phyloP scores from a whole-genome alignment of 2,329 filamentous ascomycete species.

The Elsinoe ampelina region DNA sequence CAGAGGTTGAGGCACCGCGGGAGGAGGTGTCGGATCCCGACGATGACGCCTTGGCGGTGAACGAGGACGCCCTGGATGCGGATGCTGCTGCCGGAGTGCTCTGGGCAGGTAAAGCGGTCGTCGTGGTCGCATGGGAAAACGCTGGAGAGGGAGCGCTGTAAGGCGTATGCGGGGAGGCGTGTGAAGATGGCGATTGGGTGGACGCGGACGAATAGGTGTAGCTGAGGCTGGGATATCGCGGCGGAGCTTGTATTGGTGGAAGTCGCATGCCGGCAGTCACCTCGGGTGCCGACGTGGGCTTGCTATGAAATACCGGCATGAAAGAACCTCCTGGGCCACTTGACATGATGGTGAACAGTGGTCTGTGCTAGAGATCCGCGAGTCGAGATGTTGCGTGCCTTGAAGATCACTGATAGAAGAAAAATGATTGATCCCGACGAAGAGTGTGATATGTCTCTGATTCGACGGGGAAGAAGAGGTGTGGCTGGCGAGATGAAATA shows the following conservation, averaged over 20 bases:
- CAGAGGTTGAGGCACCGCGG: background rate
- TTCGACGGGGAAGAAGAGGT: constrained; percentile 29
- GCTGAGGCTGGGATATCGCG: background rate
- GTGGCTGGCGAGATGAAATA: constrained; percentile 3
- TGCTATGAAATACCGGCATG: background rate
- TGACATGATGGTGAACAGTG: constrained; percentile 27
- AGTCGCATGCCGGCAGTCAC: background rate
- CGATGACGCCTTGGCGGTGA: background rate
- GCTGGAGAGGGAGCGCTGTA: background rate
- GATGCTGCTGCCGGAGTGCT: background rate
- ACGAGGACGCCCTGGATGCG: background rate
- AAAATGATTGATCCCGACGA: constrained; percentile 26
- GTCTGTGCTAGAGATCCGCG: constrained; percentile 2
- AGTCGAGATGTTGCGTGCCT: constrained; percentile 24
- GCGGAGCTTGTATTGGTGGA: background rate
- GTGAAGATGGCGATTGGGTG: background rate
- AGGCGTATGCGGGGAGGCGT: background rate
- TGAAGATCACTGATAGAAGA: constrained; percentile 19
- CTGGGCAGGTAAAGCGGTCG: background rate
- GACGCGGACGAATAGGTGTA: background rate
- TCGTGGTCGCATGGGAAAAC: background rate
- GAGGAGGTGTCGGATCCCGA: background rate
- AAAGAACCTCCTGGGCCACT: background rate
- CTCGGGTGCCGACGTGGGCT: background rate
- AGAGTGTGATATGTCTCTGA: constrained; percentile 30